Conservation (phyloP, 2,329 filamentous ascomycete species). For the Colletotrichum salicis region DNA sequence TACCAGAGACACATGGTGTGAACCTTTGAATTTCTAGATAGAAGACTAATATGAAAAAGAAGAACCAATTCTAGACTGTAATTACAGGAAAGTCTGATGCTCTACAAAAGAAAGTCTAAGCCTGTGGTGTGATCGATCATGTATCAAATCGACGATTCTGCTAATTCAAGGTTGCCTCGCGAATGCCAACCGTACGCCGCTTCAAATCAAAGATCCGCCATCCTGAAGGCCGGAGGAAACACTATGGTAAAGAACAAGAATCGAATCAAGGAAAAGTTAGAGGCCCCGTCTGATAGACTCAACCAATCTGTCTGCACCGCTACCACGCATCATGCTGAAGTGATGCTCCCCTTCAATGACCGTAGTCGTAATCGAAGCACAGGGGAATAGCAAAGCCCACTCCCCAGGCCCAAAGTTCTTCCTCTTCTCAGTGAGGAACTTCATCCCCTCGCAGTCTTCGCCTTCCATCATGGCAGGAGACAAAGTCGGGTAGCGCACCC, state of each 20-base stretch:
- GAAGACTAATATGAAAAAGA: too few relatives aligned
- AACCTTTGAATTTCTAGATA: too few relatives aligned
- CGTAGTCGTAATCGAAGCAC: conserved; percentile 68
- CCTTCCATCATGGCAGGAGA: conserved; percentile 67
- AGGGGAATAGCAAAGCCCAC: conserved; percentile 73
- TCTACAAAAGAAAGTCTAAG: too few relatives aligned
- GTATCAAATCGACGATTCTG: too few relatives aligned
- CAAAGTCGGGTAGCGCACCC: conserved; percentile 71
- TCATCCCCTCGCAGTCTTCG: conserved; percentile 53
- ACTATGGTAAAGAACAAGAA: neutral
- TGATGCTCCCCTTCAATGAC: conserved; percentile 76
- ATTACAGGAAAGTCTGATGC: too few relatives aligned
- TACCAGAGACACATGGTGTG: too few relatives aligned
- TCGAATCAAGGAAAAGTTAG: neutral
- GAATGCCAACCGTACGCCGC: too few relatives aligned
- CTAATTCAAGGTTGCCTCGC: too few relatives aligned
- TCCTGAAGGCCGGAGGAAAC: too few relatives aligned
- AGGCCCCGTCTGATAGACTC: neutral
- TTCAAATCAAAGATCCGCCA: too few relatives aligned
- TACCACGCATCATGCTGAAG: conserved; percentile 81
- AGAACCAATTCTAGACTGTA: too few relatives aligned
- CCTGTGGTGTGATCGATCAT: too few relatives aligned
- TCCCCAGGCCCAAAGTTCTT: conserved; percentile 76
- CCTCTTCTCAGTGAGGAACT: conserved; percentile 77
- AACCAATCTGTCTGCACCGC: conserved; percentile 39